phyloP scores from a whole-genome alignment of 176 grass and related monocot genomes.

The Avena sativa region DNA sequence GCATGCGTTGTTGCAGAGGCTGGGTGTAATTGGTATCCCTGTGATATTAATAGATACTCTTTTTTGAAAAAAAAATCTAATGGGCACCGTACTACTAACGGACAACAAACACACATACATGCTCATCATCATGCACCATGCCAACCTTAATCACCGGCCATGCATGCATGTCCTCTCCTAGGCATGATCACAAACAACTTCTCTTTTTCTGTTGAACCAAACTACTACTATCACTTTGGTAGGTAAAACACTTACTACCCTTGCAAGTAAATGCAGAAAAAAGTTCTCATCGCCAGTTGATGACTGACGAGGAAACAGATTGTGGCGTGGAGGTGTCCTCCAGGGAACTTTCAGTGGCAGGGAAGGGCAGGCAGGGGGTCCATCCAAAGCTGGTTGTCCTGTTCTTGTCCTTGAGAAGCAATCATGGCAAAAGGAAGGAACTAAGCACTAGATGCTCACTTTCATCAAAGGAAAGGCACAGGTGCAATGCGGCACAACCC shows the following conservation, averaged over 20 bases:
- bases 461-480: conserved; percentile 65
- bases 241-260: background rate
- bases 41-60: too few relatives aligned
- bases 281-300: background rate
- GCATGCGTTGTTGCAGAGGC: too few relatives aligned
- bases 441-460: conserved; percentile 55
- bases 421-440: conserved; percentile 38
- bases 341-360: conserved; percentile 23
- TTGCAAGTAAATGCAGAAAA: background rate
- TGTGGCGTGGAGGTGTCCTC: conserved; percentile 19
- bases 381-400: conserved; percentile 41
- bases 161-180: background rate
- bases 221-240: background rate
- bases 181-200: background rate
- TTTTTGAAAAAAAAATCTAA: too few relatives aligned
- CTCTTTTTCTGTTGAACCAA: background rate
- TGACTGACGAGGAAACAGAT: background rate
- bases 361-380: conserved; percentile 16
- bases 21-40: too few relatives aligned
- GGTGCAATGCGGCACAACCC: conserved; percentile 25
- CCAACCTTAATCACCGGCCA: conserved; percentile 2
- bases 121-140: background rate
- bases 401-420: conserved; percentile 41
- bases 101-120: conserved; percentile 4
- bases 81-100: conserved; percentile 11